Conservation (phyloP, 108 stramenopile species). For the Skeletonema grethae region DNA sequence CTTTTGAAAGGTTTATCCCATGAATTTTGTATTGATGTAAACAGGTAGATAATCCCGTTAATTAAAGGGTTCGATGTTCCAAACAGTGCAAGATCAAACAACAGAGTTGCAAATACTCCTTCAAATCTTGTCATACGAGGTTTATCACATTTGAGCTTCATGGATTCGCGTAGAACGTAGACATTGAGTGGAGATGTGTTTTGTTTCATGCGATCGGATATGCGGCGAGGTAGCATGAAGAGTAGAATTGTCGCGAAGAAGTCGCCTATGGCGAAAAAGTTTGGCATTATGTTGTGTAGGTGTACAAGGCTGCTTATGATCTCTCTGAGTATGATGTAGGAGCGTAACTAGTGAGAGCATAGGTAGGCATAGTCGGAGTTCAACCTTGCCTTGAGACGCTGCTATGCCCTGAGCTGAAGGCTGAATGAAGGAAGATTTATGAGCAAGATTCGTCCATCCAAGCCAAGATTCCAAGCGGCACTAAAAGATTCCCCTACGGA, state of each 20-base stretch:
- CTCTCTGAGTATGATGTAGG: no score
- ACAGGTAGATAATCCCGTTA: conserved; percentile 40
- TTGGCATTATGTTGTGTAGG: neutral
- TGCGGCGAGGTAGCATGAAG: conserved; percentile 24
- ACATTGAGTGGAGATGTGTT: conserved; percentile 30
- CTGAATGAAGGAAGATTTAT: no score
- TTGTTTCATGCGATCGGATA: conserved; percentile 26
- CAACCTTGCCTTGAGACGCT: no score
- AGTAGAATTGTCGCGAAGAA: conserved; percentile 27
- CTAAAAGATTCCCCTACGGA: neutral
- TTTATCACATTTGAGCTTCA: conserved; percentile 10
- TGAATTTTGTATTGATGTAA: conserved; percentile 50
- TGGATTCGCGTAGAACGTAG: conserved; percentile 22
- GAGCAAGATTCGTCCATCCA: neutral
- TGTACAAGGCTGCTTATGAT: no score
- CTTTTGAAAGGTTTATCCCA: conserved; percentile 40
- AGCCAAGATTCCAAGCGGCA: neutral
- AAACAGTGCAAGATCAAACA: conserved; percentile 56
- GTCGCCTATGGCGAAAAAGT: conserved; percentile 26
- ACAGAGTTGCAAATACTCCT: conserved; percentile 50
- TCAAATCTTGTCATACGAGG: conserved; percentile 54
- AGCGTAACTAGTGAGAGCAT: no score
- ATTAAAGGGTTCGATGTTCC: conserved; percentile 43
- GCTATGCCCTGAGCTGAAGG: no score
- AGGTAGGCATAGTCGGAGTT: no score